phyloP scores from a whole-genome alignment of 805 yeast genomes.

The Ogataea salicorniae region DNA sequence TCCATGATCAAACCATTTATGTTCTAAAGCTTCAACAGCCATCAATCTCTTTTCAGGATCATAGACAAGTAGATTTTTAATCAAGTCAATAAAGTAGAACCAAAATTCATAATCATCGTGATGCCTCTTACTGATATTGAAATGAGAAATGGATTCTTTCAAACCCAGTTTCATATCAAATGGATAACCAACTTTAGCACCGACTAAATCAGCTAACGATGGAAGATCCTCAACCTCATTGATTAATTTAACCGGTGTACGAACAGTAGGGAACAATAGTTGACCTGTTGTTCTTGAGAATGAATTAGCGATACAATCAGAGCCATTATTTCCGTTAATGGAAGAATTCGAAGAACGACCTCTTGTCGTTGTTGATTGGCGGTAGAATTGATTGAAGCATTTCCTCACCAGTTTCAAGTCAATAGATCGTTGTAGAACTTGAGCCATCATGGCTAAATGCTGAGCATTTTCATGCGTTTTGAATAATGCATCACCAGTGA shows the following conservation, averaged over 20 bases:
- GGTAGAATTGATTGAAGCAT: conserved; percentile 26
- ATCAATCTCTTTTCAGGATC: conserved; percentile 47
- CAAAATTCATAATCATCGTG: conserved; percentile 73
- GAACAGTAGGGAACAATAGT: conserved; percentile 31
- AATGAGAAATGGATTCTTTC: conserved; percentile 22
- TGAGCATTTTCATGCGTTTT: conserved; percentile 93
- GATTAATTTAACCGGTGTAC: conserved; percentile 33
- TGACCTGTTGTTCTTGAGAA: conserved; percentile 28
- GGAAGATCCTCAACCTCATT: conserved; percentile 31
- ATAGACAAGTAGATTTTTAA: conserved; percentile 43
- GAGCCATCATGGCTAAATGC: conserved; percentile 93
- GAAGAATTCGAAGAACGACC: conserved; percentile 11
- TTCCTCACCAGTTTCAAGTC: conserved; percentile 32
- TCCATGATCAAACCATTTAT: conserved; percentile 73
- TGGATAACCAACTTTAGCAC: conserved; percentile 26
- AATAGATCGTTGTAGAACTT: conserved; percentile 54
- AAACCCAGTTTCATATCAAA: conserved; percentile 20
- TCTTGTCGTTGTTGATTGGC: conserved; percentile 5
- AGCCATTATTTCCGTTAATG: neutral
- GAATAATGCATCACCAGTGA: conserved; percentile 91
- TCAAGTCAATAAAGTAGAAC: conserved; percentile 62
- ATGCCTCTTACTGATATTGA: conserved; percentile 33
- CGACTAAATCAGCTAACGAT: conserved; percentile 24
- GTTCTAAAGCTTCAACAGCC: conserved; percentile 51
- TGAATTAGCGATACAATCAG: conserved; percentile 25